A percentile compares a stretch with the other conserved stretches of the same genome.
Conservation (phyloP, 176 grass and related monocot genomes). For the Carex kokanica region DNA sequence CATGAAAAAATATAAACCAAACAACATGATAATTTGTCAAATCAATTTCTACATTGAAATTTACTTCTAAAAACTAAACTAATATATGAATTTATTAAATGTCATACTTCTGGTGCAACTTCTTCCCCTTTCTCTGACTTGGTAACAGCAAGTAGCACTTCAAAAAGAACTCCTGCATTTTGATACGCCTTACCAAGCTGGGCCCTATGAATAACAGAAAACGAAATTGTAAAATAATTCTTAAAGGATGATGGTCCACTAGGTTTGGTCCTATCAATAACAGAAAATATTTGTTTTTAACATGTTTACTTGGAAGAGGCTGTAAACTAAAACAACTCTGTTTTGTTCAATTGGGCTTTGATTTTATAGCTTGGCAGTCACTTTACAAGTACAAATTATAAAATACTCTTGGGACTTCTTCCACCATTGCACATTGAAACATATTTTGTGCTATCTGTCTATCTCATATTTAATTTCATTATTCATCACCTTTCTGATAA, state of each 20-base stretch:
- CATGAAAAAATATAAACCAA: neutral
- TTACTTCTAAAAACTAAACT: neutral
- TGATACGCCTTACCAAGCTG: slow-evolving; percentile 96
- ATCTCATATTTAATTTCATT: neutral
- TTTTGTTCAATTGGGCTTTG: neutral
- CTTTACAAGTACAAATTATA: neutral
- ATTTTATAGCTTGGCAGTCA: neutral
- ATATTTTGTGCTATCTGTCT: neutral
- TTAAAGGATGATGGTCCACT: neutral
- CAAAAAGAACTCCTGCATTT: slow-evolving; percentile 80
- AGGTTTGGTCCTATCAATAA: neutral
- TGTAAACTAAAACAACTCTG: neutral
- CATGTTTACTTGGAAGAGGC: neutral
- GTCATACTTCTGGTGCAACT: slow-evolving; percentile 67
- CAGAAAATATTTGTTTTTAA: neutral
- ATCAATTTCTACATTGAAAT: neutral
- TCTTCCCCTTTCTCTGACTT: slow-evolving; percentile 96
- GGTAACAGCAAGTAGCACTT: slow-evolving; percentile 89
- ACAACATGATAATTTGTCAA: neutral
- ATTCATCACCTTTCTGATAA: neutral
- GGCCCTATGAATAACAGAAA: slow-evolving; percentile 32
- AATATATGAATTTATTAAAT: neutral
- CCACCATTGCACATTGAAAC: neutral
- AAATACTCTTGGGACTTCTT: neutral
- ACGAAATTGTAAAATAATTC: neutral